Evolutionary conservation across 75 land plant genomes (phyloP), one percentile per base, ranked within the genome.

Genomic region (Pseudotsuga menziesii): DNA sequence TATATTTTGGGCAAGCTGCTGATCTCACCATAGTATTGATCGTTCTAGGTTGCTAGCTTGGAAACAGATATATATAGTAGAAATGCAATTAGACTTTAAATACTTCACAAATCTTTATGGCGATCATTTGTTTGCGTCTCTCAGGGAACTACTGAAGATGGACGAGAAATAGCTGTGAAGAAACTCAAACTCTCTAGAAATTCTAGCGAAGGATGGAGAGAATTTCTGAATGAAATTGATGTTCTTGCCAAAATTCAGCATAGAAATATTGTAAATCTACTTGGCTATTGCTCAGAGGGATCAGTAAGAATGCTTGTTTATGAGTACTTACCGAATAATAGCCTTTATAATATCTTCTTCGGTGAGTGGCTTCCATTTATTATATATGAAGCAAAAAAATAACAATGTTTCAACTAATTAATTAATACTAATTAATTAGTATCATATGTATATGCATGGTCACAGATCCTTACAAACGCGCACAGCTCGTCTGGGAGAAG

Each of bases 221-320:
- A 91, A 67, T 90, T 91, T 36, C 74, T 86, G 9, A 75, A 83
- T 54, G 93, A 91, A 58, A 89, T 91, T 41, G 81, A 72, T 15
- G 58, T 86, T 77, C 75, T 91, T 17, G 78, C 89, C 20, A 86
- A 80, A 48, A 85, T 88, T 61, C 84, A 85, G 61, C 93, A 88
- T 75, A 80, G 82, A 76, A 91, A 91, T 70, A 80, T 91, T 25
- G 85, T 88, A 64, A 80, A 80, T 14, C 88, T 91, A 15, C 67
- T 86, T 56, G 93, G 93, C 11, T 91, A 89, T 60, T 91, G 93
- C 76, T 75, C 86, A 2, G 89, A 91, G 48, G 87, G 82, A 41
- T 20, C 61, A 17, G 81, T 88, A 36, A 79, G 85, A 52, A 75
- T 91, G 3, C 80, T 91, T 16, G 89, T 91, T 14, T 91, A 91